Conservation (phyloP, 164 flowering plant species). For the Kalanchoe fedtschenkoi region DNA sequence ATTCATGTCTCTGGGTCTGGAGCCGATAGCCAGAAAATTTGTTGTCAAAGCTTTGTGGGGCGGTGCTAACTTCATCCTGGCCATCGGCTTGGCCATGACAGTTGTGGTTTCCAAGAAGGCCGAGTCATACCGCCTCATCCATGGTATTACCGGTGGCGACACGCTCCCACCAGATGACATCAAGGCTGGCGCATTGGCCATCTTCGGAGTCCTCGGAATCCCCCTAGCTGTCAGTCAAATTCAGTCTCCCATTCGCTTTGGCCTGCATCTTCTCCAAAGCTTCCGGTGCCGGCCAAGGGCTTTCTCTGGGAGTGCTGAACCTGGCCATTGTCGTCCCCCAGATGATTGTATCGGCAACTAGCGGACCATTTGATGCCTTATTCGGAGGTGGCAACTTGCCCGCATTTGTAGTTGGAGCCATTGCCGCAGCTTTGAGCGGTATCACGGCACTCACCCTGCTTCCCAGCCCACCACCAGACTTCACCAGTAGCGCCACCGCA, state of each 20-base stretch:
- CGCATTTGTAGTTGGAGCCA: constrained; percentile 49
- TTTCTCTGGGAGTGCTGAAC: constrained; percentile 51
- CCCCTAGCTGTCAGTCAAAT: constrained; percentile 20
- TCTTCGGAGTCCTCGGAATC: constrained; percentile 6
- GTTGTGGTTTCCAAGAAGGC: constrained; percentile 10
- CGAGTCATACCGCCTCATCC: neutral
- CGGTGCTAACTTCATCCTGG: constrained; percentile 8
- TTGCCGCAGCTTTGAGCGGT: constrained; percentile 46
- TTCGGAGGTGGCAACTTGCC: constrained; percentile 72
- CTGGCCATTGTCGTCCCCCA: constrained; percentile 52
- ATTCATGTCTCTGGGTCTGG: constrained; percentile 1
- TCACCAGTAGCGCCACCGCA: neutral
- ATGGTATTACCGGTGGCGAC: neutral
- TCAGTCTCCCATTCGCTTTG: constrained; percentile 51
- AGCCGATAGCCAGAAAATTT: constrained; percentile 2
- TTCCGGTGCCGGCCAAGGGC: constrained; percentile 56
- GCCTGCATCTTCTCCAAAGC: constrained; percentile 36
- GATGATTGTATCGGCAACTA: constrained; percentile 47
- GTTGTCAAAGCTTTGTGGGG: constrained; percentile 13
- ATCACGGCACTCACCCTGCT: constrained; percentile 37
- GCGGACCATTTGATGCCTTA: constrained; percentile 53
- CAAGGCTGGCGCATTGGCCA: constrained; percentile 7
- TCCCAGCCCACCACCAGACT: constrained; percentile 26
- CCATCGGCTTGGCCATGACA: constrained; percentile 6
- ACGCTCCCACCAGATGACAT: constrained; percentile 4